Evolutionary conservation across 176 grass and related monocot genomes (phyloP), one percentile per base, ranked within the genome.

Genomic region (Pharus latifolius): DNA sequence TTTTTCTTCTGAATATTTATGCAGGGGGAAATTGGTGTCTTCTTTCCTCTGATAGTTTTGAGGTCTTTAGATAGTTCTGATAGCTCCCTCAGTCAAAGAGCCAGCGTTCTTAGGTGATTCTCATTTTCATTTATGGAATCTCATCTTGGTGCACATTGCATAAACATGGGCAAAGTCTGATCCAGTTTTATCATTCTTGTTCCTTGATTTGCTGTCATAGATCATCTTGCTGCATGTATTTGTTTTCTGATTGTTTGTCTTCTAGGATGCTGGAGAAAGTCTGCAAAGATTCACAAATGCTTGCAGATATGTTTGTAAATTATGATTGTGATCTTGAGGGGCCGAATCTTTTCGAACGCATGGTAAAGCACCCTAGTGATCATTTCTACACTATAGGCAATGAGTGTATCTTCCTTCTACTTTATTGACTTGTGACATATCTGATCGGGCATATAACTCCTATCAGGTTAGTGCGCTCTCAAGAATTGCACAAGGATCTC

Each of bases 261-360:
- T 71, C 51, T 73, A 99, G 96, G 82, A 91, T 95, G 87, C 80
- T 99, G 60, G 96, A 99, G 83, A 99, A 99, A 82, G 90, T 95
- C 32, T 99, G 96, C 65, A 99, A 91, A 85, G 87, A 99, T 72
- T 78, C 96, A 33, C 96, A 99, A 86, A 95, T 99, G 96, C 90
- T 99, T 88, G 90, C 96, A 50, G 90, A 99, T 60, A 74, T 99
- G 76, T 99, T 99, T 91, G 96, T 95, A 60, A 99, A 99, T 67
- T 99, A 99, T 73, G 96, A 99, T 61, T 99, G 96, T 86, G 96
- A 99, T 80, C 90, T 99, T 53, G 90, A 99, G 54, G 96, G 87
- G 49, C 96, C 96, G 60, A 95, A 99, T 64, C 87, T 99, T 84
- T 99, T 91, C 67, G 96, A 99, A 80, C 84, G 76, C 73, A 91